These are phyloP conservation scores for Apiospora aurea DNA, from an alignment of 2,329 filamentous ascomycete species.

Conservation along the genomic window DNA sequence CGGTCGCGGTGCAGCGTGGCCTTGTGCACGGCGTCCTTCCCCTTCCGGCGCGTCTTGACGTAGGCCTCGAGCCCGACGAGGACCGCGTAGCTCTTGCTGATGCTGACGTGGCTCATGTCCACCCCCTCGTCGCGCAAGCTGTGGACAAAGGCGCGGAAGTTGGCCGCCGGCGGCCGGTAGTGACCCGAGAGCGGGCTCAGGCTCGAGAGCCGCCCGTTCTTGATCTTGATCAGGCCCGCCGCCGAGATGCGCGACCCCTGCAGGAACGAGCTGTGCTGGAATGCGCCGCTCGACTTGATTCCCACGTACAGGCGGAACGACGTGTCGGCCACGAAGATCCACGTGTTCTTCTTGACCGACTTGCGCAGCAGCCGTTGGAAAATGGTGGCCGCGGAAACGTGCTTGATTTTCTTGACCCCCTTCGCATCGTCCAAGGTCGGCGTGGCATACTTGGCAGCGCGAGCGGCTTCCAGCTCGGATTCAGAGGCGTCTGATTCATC, in stretches of 20 bases:
- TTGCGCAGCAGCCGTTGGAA: slow-evolving; percentile 81
- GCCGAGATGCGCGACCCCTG: slow-evolving; percentile 82
- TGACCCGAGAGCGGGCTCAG: slow-evolving; percentile 79
- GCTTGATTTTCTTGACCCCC: slow-evolving; percentile 60
- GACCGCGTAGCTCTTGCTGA: slow-evolving; percentile 83
- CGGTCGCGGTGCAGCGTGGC: background rate
- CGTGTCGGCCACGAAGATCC: slow-evolving; percentile 93
- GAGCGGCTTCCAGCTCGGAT: slow-evolving; percentile 63
- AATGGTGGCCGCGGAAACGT: slow-evolving; percentile 75
- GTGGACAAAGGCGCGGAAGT: slow-evolving; percentile 83
- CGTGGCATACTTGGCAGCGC: slow-evolving; percentile 70
- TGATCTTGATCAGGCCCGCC: slow-evolving; percentile 85
- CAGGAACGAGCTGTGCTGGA: slow-evolving; percentile 90
- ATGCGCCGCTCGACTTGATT: slow-evolving; percentile 87
- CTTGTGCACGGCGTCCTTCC: background rate
- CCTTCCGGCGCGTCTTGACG: slow-evolving; percentile 57
- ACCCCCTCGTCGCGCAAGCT: slow-evolving; percentile 75
- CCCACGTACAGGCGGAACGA: slow-evolving; percentile 86
- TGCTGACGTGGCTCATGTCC: slow-evolving; percentile 80
- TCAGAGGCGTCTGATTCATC: slow-evolving; percentile 54
- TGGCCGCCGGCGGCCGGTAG: slow-evolving; percentile 83
- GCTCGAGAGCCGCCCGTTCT: slow-evolving; percentile 77
- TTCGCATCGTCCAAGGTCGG: slow-evolving; percentile 67
- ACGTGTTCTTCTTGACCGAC: slow-evolving; percentile 84
- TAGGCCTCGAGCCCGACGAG: slow-evolving; percentile 85